These are phyloP conservation scores for Kodamaea leandrae DNA, from an alignment of 805 yeast genomes.

Conservation along the genomic window DNA sequence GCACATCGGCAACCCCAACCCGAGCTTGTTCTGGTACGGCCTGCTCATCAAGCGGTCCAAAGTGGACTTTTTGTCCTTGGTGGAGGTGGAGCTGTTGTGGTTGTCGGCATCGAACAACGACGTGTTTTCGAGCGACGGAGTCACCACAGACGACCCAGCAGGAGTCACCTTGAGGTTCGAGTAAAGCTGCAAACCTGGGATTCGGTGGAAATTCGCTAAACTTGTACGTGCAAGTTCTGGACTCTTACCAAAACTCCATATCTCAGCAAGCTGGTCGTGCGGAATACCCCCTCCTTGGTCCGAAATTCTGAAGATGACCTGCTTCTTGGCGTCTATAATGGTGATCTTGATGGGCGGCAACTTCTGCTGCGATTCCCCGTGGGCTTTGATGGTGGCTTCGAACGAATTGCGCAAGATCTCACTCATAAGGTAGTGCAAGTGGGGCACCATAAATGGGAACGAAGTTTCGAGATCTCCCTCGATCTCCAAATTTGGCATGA, in stretches of 20 bases:
- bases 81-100: constrained; percentile 13
- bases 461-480: constrained; percentile 66
- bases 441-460: constrained; percentile 84
- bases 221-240: constrained; percentile 57
- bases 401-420: constrained; percentile 83
- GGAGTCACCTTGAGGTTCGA: constrained; percentile 41
- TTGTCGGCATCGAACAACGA: constrained; percentile 37
- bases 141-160: constrained; percentile 37
- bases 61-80: constrained; percentile 46
- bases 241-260: constrained; percentile 87
- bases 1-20: constrained; percentile 90
- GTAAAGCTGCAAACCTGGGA: constrained; percentile 59
- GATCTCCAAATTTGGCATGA: constrained; percentile 72
- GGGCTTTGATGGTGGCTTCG: constrained; percentile 68
- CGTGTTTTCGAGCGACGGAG: constrained; percentile 30
- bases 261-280: constrained; percentile 52
- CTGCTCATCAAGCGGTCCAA: constrained; percentile 65
- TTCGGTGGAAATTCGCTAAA: constrained; percentile 62
- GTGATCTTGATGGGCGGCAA: constrained; percentile 80
- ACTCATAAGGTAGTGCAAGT: constrained; percentile 80
- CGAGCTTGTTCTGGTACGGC: constrained; percentile 71
- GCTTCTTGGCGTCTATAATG: constrained; percentile 62
- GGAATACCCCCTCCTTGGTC: constrained; percentile 91
- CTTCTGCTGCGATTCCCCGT: constrained; percentile 28
- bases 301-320: constrained; percentile 72